These are phyloP conservation scores for Amaranthus palmeri DNA, from an alignment of 148 eudicot species.

Conservation along the genomic window DNA sequence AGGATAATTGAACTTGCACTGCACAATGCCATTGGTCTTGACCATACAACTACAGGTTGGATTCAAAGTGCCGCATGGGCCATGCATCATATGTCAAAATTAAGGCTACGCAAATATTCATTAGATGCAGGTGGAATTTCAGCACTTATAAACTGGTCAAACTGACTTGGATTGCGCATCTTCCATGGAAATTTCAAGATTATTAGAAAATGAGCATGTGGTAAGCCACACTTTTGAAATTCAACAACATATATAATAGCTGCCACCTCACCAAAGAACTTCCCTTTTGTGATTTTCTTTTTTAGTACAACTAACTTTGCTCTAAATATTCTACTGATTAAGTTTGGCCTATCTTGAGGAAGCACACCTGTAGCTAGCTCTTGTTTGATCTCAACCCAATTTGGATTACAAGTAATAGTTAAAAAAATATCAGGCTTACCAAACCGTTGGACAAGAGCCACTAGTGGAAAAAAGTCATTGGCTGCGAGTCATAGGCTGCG, in stretches of 20 bases:
- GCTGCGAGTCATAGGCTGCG: too few relatives aligned
- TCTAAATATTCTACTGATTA: not conserved
- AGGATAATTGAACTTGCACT: not conserved
- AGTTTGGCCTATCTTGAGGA: not conserved
- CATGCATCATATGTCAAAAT: not conserved
- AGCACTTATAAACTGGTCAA: not conserved
- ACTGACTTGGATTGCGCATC: not conserved
- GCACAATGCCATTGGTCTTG: too few relatives aligned
- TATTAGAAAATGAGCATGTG: too few relatives aligned
- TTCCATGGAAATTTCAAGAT: not conserved
- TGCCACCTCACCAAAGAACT: not conserved
- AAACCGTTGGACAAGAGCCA: not conserved
- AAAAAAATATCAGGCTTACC: conserved; percentile 3
- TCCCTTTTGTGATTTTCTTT: not conserved
- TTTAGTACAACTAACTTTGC: not conserved
- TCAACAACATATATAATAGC: not conserved
- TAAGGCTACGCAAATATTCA: not conserved
- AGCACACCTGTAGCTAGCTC: not conserved
- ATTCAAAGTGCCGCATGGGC: not conserved
- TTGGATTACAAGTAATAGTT: not conserved
- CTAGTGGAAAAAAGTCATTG: too few relatives aligned
- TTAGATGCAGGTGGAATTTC: not conserved
- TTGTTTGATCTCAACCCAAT: not conserved
- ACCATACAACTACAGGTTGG: not conserved
- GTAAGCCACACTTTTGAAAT: conserved; percentile 14